Evolutionary conservation across 306 rosid species (phyloP).

Genomic region (Sicyos edulis): DNA sequence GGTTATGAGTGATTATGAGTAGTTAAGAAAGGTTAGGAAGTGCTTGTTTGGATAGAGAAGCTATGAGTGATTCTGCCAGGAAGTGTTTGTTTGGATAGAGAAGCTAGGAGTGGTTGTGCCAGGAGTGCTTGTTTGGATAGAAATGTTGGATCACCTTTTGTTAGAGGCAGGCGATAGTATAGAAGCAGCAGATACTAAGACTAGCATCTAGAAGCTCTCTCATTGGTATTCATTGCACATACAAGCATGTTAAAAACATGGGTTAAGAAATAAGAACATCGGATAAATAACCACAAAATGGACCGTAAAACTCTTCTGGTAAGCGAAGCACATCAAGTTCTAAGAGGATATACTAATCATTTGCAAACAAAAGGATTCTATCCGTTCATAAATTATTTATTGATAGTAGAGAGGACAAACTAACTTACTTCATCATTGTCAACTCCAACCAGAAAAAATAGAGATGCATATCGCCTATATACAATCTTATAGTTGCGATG

Average conservation of each 20-base stretch:
- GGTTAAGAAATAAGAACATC: no score
- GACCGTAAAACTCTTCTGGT: no score
- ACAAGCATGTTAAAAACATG: background rate
- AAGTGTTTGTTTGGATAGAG: no score
- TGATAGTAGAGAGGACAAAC: background rate
- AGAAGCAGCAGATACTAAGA: background rate
- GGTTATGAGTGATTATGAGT: no score
- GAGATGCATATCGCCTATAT: constrained; percentile 87
- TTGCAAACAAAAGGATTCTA: background rate
- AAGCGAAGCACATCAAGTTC: background rate
- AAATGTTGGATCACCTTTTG: no score
- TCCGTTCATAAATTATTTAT: background rate
- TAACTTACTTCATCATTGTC: constrained; percentile 72
- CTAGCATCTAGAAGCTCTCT: background rate
- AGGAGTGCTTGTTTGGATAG: no score
- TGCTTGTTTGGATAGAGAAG: no score
- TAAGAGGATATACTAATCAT: background rate
- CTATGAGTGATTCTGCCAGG: no score
- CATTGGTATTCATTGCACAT: background rate
- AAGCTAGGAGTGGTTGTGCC: no score
- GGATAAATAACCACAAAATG: no score
- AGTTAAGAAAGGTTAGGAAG: no score
- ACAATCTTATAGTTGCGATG: constrained; percentile 95
- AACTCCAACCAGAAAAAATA: constrained; percentile 94
- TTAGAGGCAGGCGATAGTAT: background rate